These are phyloP conservation scores for Guadua angustifolia DNA, from an alignment of 176 grass and related monocot species.

Conservation along the genomic window DNA sequence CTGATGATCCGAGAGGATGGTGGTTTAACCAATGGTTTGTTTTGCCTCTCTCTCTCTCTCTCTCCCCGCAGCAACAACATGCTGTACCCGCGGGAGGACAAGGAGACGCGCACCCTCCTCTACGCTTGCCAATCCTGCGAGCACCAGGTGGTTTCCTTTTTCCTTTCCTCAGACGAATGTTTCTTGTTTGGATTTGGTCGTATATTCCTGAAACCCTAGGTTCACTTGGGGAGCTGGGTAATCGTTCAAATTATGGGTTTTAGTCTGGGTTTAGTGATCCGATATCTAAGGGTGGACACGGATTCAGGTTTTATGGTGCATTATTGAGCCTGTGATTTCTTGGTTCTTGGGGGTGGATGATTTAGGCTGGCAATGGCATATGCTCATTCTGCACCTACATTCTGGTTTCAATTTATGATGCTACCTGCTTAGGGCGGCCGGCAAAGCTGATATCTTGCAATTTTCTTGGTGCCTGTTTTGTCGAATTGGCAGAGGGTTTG, in stretches of 20 bases:
- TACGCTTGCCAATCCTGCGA: conserved; percentile 77
- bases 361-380: conserved; percentile 9
- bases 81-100: conserved; percentile 86
- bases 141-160: conserved; percentile 54
- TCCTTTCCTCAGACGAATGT: not conserved
- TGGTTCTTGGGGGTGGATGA: not conserved
- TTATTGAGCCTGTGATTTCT: conserved; percentile 6
- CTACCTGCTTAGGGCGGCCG: not conserved
- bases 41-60: conserved; percentile 6
- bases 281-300: not conserved
- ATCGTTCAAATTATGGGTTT: conserved; percentile 4
- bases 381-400: not conserved
- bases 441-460: not conserved
- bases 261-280: conserved; percentile 39
- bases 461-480: not conserved
- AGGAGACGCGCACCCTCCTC: conserved; percentile 62
- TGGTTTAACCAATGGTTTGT: conserved; percentile 1
- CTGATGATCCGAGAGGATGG: not conserved
- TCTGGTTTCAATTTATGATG: not conserved
- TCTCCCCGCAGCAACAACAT: conserved; percentile 85
- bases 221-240: not conserved
- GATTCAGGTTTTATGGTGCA: conserved; percentile 22
- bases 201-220: conserved; percentile 42
- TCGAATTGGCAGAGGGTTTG: not conserved
- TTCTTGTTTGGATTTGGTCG: conserved; percentile 21